Evolutionary conservation across 805 yeast species (phyloP).

Genomic region (Wickerhamiella occidentalis): DNA sequence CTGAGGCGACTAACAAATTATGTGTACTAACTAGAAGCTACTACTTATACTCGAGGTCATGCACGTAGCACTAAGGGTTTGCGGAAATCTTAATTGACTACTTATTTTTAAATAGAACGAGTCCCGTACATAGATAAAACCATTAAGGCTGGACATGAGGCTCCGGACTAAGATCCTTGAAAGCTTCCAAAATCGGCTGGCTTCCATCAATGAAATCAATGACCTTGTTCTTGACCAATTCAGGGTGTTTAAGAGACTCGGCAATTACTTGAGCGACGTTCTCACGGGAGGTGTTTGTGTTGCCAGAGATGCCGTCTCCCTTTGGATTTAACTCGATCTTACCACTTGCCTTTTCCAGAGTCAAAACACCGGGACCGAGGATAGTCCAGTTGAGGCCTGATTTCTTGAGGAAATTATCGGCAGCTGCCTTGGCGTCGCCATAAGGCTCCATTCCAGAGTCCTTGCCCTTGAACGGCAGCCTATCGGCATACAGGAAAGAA

Average conservation of each 20-base stretch:
- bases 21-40: no score
- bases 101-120: no score
- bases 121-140: no score
- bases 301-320: slow-evolving; percentile 8
- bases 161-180: neutral
- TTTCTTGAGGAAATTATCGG: slow-evolving; percentile 38
- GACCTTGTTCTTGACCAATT: slow-evolving; percentile 13
- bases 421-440: slow-evolving; percentile 50
- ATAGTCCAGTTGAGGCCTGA: slow-evolving; percentile 42
- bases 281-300: slow-evolving; percentile 30
- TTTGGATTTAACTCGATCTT: slow-evolving; percentile 30
- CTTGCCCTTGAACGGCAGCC: slow-evolving; percentile 35
- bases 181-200: neutral
- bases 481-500: slow-evolving; percentile 42
- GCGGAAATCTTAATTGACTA: no score
- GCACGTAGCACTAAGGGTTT: no score
- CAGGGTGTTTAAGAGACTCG: slow-evolving; percentile 9
- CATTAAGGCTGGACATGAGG: neutral
- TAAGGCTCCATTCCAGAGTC: slow-evolving; percentile 34
- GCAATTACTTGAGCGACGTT: slow-evolving; percentile 44
- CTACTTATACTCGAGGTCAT: no score
- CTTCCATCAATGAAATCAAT: slow-evolving; percentile 20
- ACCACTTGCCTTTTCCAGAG: slow-evolving; percentile 35
- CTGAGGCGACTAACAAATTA: no score
- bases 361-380: slow-evolving; percentile 40